Base-by-base conservation (phyloP, 2,329 filamentous ascomycete genomes). In the Knufia petricola region DNA sequence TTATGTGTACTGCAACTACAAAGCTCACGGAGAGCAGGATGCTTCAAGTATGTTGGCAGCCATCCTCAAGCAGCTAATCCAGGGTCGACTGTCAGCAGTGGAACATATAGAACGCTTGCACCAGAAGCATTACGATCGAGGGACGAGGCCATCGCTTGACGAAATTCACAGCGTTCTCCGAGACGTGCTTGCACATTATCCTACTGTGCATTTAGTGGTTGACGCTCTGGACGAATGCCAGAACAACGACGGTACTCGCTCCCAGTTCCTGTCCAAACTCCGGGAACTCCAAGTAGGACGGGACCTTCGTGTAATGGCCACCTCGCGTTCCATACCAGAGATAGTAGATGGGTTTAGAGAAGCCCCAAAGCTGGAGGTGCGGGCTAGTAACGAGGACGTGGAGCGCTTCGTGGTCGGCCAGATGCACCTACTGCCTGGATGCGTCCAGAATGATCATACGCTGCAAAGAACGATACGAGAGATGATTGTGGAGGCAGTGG, bases 1-100 rank as follows among this genome's bases (percentile, higher is more conserved):
- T 0, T 76, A 69, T 21, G n/a, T 75, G 0, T 78, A 72, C 44
- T 73, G 66, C 58, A 68, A 71, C 46, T 73, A 68, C 50, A 58
- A 58, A n/a, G n/a, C 53, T 64, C 6, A 49, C 64, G 0, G 17
- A 48, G 61, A 72, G 13, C 71, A 75, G 40, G 64, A 50, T 0
- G 24, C 56, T 7, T 19, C 2, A 12, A 36, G 19, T 23, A 32
- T 48, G n/a, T 24, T 41, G 17, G 24, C 48, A 39, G 52, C 32
- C 51, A 50, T 37, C 12, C 48, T 46, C 20, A 50, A 45, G 21
- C 50, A 52, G 41, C 13, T 57, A 19, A 41, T 34, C 24, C 21
- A 44, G 9, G 30, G 10, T 9, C 43, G 9, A 10, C 21, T 17
- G 4, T 20, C 31, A 8, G 23, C 59, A 17, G 49, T 52, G 13